Evolutionary conservation across 257 asterid genomes (phyloP).

Genomic region (Leptodermis oblonga): DNA sequence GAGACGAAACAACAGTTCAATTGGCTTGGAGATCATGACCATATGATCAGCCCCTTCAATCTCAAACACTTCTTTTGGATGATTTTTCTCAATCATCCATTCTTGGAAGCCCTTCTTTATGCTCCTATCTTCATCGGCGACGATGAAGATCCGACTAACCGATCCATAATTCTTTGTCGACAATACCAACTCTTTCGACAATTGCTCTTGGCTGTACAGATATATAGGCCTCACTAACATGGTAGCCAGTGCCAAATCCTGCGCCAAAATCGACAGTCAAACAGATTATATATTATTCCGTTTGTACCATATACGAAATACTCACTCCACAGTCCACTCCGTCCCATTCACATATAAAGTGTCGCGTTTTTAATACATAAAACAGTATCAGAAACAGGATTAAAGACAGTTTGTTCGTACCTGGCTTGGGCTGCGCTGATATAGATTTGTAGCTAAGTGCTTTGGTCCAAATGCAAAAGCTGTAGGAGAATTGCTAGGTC

Average conservation of each 20-base stretch:
- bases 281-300: too few relatives aligned
- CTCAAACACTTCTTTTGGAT: conserved; percentile 30
- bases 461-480: conserved; percentile 19
- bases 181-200: conserved; percentile 17
- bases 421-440: conserved; percentile 26
- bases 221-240: conserved; percentile 19
- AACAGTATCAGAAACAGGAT: too few relatives aligned
- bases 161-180: conserved; percentile 20
- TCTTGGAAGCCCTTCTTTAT: conserved; percentile 15
- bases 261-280: too few relatives aligned
- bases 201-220: conserved; percentile 10
- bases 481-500: conserved; percentile 28
- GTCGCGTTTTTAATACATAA: too few relatives aligned
- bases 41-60: conserved; percentile 35
- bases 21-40: conserved; percentile 34
- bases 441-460: conserved; percentile 10
- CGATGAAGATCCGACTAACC: conserved; percentile 24
- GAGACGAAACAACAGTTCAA: conserved; percentile 22
- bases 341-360: too few relatives aligned
- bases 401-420: too few relatives aligned
- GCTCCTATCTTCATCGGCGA: conserved; percentile 25
- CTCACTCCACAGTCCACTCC: too few relatives aligned
- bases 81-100: conserved; percentile 32
- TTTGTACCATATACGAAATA: too few relatives aligned
- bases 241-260: conserved; percentile 31